Percentiles rank a stretch among this genome's conserved stretches.
phyloP scores from a whole-genome alignment of 345 rosid species.

The Gossypium herbaceum region DNA sequence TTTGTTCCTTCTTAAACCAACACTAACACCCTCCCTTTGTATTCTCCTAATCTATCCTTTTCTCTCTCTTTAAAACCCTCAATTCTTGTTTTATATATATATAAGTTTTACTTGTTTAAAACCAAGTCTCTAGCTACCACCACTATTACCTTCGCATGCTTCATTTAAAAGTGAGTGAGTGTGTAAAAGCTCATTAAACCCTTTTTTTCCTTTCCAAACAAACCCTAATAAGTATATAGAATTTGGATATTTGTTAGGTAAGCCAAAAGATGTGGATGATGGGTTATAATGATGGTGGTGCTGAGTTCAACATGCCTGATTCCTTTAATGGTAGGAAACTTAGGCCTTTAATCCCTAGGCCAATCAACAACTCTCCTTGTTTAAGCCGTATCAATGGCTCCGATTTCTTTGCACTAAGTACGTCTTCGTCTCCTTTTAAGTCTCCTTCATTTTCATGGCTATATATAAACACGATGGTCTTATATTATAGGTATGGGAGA shows the following conservation, averaged over 20 bases:
- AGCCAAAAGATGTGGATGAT: conserved; percentile 72
- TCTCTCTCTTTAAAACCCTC: conserved; percentile 12
- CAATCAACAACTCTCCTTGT: conserved; percentile 35
- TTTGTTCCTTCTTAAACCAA: conserved; percentile 32
- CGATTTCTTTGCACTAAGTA: conserved; percentile 48
- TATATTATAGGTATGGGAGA: conserved; percentile 35
- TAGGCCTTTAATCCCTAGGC: conserved; percentile 79
- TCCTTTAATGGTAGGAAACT: conserved; percentile 62
- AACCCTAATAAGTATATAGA: background rate
- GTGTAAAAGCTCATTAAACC: conserved; percentile 9
- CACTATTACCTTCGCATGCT: conserved; percentile 19
- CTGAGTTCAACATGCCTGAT: conserved; percentile 55
- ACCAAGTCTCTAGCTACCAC: too few species aligned
- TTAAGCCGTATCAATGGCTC: conserved; percentile 35
- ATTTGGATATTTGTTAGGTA: too few species aligned
- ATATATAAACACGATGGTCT: background rate
- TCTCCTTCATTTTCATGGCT: conserved; percentile 8
- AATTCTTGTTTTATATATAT: too few species aligned
- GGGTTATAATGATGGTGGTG: conserved; percentile 77
- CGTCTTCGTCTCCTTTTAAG: conserved; percentile 41
- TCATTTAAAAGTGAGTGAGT: background rate
- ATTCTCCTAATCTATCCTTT: conserved; percentile 31
- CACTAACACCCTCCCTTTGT: conserved; percentile 18
- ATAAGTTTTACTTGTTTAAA: too few species aligned
- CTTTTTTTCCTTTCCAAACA: background rate